Base-by-base conservation (phyloP, 2,329 filamentous ascomycete genomes). In the Curvularia sp. region DNA sequence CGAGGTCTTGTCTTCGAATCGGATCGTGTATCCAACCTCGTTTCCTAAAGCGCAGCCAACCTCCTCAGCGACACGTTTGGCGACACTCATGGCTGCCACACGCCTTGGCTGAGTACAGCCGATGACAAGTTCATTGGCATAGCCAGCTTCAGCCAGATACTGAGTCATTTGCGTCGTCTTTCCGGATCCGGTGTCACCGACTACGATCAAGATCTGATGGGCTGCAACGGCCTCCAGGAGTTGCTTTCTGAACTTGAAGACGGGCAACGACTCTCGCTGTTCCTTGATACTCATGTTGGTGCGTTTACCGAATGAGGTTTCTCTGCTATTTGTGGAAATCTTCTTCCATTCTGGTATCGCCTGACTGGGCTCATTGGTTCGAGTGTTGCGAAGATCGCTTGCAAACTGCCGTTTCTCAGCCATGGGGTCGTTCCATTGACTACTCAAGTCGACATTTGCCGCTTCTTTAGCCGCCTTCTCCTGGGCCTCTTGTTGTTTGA, bases 391-490 rank as follows among this genome's bases (percentile, higher is more conserved):
- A 49, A 98, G 76, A 65, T 98, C 95, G 65, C 89, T 89, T 1
- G 95, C 95, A 78, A 99, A 99, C 65, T 95, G 89, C 55, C 90
- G 86, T 74, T 93, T 87, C 64, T 95, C 90, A 13, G 92, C 89
- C 93, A 99, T 97, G 0, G 95, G 95, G 75, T 99, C 95, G 57
- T 97, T 90, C 96, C 96, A 99, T 76, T 97, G 93, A 12, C 91
- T 88, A 52, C 89, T 88, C 3, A 99, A 82, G 70, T 98, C 93
- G 31, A 95, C 90, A 69, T 93, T 90, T 0, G 88, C 81, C 2
- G 88, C 85, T 63, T 91, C 88, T 61, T 95, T 88, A 22, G 92
- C 89, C 41, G 86, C 80, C 79, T 90, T 81, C 78, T 90, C 92
- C 59, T 96, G 90, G 0, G 87, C 88, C 78, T 99, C 94, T 73